A percentile compares a stretch with the other conserved stretches of the same genome.
phyloP scores from a whole-genome alignment of 2,329 filamentous ascomycete species.

The Ilyonectria sp. region DNA sequence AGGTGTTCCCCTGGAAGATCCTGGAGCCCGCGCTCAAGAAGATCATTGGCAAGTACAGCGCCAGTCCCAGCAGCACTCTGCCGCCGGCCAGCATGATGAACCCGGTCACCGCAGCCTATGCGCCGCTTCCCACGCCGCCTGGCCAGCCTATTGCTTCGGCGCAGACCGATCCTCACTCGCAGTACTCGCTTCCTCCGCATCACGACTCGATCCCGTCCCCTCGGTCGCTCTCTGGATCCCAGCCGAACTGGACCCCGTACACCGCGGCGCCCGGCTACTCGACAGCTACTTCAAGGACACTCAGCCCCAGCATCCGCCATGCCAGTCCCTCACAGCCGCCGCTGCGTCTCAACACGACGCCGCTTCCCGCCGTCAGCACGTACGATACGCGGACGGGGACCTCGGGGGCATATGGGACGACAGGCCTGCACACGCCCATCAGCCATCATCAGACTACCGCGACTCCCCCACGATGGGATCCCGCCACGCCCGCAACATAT shows the following conservation, averaged over 20 bases:
- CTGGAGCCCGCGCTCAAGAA: constrained; percentile 91
- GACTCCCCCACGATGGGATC: constrained; percentile 60
- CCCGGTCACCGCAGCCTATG: constrained; percentile 58
- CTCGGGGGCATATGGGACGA: constrained; percentile 56
- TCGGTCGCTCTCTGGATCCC: constrained; percentile 64
- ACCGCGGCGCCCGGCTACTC: constrained; percentile 53
- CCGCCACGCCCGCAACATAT: constrained; percentile 56
- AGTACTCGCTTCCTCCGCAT: constrained; percentile 61
- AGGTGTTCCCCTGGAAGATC: constrained; percentile 98
- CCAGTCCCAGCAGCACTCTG: constrained; percentile 60
- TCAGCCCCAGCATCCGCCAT: constrained; percentile 57
- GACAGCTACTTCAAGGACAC: constrained; percentile 56
- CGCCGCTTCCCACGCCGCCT: constrained; percentile 64
- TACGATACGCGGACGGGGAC: constrained; percentile 56
- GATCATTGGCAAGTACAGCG: constrained; percentile 95
- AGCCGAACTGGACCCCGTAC: constrained; percentile 66
- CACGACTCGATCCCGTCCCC: constrained; percentile 68
- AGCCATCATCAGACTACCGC: constrained; percentile 56
- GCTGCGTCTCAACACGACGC: constrained; percentile 56
- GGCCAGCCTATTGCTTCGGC: constrained; percentile 51
- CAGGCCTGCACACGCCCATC: constrained; percentile 58
- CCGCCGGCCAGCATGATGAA: constrained; percentile 59
- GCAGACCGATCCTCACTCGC: constrained; percentile 53
- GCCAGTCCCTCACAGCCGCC: constrained; percentile 55
- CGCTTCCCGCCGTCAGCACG: constrained; percentile 57